These are phyloP conservation scores for Picochlorum sp. DNA, from an alignment of 139 green algal genomes.

Conservation along the genomic window DNA sequence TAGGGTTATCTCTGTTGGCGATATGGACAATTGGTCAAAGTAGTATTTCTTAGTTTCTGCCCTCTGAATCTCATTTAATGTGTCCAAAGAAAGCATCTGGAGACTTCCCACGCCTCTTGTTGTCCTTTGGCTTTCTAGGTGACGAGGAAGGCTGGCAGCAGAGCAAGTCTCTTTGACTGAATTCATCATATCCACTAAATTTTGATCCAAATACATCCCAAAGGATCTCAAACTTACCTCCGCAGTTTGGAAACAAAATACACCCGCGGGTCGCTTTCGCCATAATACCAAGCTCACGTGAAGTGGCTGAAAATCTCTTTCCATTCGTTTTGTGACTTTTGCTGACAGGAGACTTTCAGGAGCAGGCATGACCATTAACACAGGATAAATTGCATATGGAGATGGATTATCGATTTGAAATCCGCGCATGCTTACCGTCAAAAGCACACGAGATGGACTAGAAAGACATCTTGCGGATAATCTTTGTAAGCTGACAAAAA, in stretches of 20 bases:
- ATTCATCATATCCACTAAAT: slow-evolving; percentile 10
- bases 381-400: slow-evolving; percentile 31
- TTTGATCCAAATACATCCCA: slow-evolving; percentile 51
- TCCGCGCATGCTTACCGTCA: no score
- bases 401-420: slow-evolving; percentile 63
- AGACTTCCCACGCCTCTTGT: no score
- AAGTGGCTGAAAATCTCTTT: background rate
- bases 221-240: slow-evolving; percentile 33
- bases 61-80: background rate
- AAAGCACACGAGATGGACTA: no score
- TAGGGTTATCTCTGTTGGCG: slow-evolving; percentile 31
- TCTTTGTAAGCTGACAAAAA: no score
- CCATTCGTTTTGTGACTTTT: slow-evolving; percentile 1
- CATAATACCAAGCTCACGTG: slow-evolving; percentile 35
- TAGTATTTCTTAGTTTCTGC: slow-evolving; percentile 37
- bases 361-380: slow-evolving; percentile 26
- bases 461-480: no score
- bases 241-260: slow-evolving; percentile 61
- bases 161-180: background rate
- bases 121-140: no score
- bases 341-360: slow-evolving; percentile 2
- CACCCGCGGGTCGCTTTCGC: slow-evolving; percentile 40
- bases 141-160: no score
- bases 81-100: no score
- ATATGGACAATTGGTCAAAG: slow-evolving; percentile 42